A percentile compares a stretch with the other conserved stretches of the same genome.
phyloP scores from a whole-genome alignment of 495 filamentous ascomycete genomes.

The Penicillium egyptiacum region DNA sequence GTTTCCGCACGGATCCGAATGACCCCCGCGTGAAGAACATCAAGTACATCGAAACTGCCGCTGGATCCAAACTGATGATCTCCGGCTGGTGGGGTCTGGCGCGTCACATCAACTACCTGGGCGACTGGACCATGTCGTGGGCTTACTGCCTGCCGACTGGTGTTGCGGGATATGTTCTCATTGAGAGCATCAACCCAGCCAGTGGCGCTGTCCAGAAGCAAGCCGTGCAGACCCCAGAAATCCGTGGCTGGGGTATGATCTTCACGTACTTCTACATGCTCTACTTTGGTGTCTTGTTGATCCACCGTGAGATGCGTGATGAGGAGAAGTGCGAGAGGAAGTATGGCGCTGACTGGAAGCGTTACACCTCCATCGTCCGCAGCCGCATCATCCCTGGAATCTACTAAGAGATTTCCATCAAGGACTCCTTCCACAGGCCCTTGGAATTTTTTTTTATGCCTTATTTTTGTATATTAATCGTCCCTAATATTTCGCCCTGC shows the following conservation, averaged over 20 bases:
- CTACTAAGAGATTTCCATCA: constrained; percentile 55
- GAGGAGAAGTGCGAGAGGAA: constrained; percentile 90
- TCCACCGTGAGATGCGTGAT: constrained; percentile 89
- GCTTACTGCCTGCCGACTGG: constrained; percentile 89
- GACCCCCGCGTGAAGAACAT: constrained; percentile 80
- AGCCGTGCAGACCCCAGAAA: constrained; percentile 65
- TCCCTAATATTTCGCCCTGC: not conserved
- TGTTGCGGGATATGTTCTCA: constrained; percentile 71
- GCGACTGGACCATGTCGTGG: constrained; percentile 95
- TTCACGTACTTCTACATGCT: constrained; percentile 94
- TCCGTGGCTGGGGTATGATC: constrained; percentile 76
- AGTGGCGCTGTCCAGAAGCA: constrained; percentile 57
- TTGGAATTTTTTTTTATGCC: not conserved
- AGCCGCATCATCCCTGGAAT: constrained; percentile 89
- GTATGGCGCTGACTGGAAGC: constrained; percentile 92
- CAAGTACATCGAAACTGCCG: constrained; percentile 82
- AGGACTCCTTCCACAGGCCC: not conserved
- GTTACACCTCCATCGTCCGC: constrained; percentile 79
- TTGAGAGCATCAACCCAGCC: constrained; percentile 43
- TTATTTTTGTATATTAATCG: not conserved
- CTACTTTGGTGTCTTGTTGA: constrained; percentile 85
- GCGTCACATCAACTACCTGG: constrained; percentile 96
- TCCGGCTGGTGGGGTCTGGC: constrained; percentile 95
- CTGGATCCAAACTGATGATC: constrained; percentile 75
- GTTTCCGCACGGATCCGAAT: constrained; percentile 83